These are phyloP conservation scores for Yamadazyma dendronema DNA, from an alignment of 1,139 yeast genomes.

Conservation along the genomic window DNA sequence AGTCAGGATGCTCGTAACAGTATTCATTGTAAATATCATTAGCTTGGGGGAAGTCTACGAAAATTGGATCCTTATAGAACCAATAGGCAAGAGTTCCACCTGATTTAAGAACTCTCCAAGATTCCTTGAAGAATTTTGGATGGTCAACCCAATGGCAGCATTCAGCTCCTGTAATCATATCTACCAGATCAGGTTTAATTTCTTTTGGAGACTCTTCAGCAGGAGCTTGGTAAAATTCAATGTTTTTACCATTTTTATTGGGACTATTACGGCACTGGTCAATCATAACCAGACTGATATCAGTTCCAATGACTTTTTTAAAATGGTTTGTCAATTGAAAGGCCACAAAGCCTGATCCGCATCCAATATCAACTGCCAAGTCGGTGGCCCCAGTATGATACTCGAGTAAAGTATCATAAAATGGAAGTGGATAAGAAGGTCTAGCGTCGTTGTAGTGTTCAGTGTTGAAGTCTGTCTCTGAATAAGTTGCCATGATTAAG, in stretches of 20 bases:
- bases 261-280: slow-evolving; percentile 34
- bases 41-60: slow-evolving; percentile 41
- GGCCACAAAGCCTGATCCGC: slow-evolving; percentile 84
- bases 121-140: slow-evolving; percentile 49
- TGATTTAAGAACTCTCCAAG: slow-evolving; percentile 47
- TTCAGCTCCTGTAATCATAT: slow-evolving; percentile 71
- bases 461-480: slow-evolving; percentile 33
- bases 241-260: slow-evolving; percentile 2
- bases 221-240: slow-evolving; percentile 9
- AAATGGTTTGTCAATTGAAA: slow-evolving; percentile 48
- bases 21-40: slow-evolving; percentile 40
- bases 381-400: slow-evolving; percentile 25
- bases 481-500: slow-evolving; percentile 41
- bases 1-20: slow-evolving; percentile 20
- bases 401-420: slow-evolving; percentile 28
- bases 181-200: slow-evolving; percentile 38
- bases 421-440: slow-evolving; percentile 35
- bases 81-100: slow-evolving; percentile 72
- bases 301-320: slow-evolving; percentile 60
- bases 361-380: slow-evolving; percentile 67
- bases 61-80: slow-evolving; percentile 74
- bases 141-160: slow-evolving; percentile 79
- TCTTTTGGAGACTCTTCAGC: slow-evolving; percentile 10
- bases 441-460: slow-evolving; percentile 38
- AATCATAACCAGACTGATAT: slow-evolving; percentile 66